Conservation (phyloP, 1,139 yeast species). For the Geotrichum restrictum region DNA sequence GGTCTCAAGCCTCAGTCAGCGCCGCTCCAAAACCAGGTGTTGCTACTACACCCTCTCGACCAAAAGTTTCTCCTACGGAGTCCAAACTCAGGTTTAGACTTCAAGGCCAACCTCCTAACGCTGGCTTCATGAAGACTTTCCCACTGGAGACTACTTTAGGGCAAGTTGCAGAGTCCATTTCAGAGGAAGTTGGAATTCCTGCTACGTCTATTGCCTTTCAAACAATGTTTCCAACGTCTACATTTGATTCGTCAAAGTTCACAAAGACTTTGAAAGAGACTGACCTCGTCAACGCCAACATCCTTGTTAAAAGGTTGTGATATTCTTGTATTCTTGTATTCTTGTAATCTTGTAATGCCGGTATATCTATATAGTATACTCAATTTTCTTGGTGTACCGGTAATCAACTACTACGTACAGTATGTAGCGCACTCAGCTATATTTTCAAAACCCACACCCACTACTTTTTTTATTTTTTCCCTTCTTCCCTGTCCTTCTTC, state of each 20-base stretch:
- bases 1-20: constrained; percentile 16
- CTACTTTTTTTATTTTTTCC: too few species aligned
- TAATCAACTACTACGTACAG: too few species aligned
- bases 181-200: constrained; percentile 23
- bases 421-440: too few species aligned
- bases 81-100: constrained; percentile 36
- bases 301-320: constrained; percentile 18
- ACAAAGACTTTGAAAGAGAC: constrained; percentile 33
- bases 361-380: too few species aligned
- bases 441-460: too few species aligned
- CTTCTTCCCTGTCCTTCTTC: too few species aligned
- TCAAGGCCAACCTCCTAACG: constrained; percentile 30
- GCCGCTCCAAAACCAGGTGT: constrained; percentile 23
- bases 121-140: constrained; percentile 29
- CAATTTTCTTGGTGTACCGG: too few species aligned
- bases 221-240: constrained; percentile 38
- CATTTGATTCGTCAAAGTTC: constrained; percentile 28
- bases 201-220: constrained; percentile 28
- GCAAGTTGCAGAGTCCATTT: constrained; percentile 34
- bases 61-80: constrained; percentile 31
- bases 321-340: too few species aligned
- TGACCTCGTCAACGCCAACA: constrained; percentile 34
- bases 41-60: constrained; percentile 22
- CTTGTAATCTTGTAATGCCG: too few species aligned
- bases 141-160: constrained; percentile 34